Base-by-base conservation (phyloP, 164 flowering plant species). In the Stephania cephalantha region DNA sequence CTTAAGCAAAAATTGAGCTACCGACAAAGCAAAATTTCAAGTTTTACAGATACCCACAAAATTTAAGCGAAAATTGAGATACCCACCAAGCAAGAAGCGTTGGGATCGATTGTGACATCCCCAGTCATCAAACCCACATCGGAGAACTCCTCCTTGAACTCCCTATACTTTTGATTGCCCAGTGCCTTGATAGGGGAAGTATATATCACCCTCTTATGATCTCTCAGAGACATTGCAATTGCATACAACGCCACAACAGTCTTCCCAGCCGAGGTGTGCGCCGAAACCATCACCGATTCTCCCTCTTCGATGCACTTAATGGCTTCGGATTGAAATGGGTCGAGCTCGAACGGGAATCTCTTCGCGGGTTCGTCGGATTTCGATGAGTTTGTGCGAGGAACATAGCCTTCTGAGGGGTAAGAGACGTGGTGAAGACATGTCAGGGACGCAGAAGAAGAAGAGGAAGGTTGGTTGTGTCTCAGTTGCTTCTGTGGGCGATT, bases 101-200 rank as follows among this genome's bases (percentile, higher is more conserved):
- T 92, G 35, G 98, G 98, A 8, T 94, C 97, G 81, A 94, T 94
- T 10, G 99, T 96, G 15, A 90, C 95, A 89, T 96, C 98, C n/a
- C 98, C 97, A 45, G 99, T 96, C 98, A 96, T 96, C 83, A 96
- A 81, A 20, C 99, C 98, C 66, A 96, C 99, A 85, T 96, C 99
- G 4, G 97, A 90, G 69, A 92, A 94, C 84, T 94, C 97, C 81
- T 92, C 95, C 78, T 94, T 96, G 76, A 94, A 96, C 75, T 96
- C 98, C 76, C 98, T 86, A 72, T 83, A 96, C 78, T 96, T 96
- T 73, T 96, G 99, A 73, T 96, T 96, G 80, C 99, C 94, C 18
- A 96, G 90, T 4, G 99, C 99, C 77, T 96, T 96, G 73, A 96
- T 96, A 18, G 99, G 99, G 22, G 97, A 91, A 22, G 99, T 96